These are phyloP conservation scores for Auricularia auricula-judae DNA, from an alignment of 768 basidiomycete species.

Conservation along the genomic window DNA sequence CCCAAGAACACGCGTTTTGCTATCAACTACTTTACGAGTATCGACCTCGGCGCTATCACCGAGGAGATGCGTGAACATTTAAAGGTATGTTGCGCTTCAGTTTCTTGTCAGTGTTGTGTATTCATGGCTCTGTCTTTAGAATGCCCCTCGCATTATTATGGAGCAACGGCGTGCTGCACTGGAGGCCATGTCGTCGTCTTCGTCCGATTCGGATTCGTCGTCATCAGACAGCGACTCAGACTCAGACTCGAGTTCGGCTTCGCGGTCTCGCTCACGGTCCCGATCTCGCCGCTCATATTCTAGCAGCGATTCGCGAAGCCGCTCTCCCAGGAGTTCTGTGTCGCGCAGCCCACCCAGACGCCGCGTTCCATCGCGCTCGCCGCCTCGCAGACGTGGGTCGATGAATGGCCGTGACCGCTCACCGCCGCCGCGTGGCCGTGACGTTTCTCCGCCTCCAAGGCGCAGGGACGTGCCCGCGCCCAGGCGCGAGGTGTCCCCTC, in stretches of 20 bases:
- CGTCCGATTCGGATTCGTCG: slow-evolving; percentile 27
- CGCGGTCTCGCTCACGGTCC: slow-evolving; percentile 7
- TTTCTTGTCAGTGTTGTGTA: background rate
- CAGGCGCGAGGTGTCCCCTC: slow-evolving; percentile 17
- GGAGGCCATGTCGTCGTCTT: slow-evolving; percentile 48
- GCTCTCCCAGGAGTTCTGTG: slow-evolving; percentile 10
- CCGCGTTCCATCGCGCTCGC: slow-evolving; percentile 5
- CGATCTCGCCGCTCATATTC: slow-evolving; percentile 5
- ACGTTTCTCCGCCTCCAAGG: slow-evolving; percentile 7
- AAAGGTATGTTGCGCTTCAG: slow-evolving; percentile 43
- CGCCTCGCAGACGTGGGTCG: background rate
- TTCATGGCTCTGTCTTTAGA: slow-evolving; percentile 34
- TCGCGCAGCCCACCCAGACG: background rate
- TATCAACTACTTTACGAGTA: slow-evolving; percentile 96
- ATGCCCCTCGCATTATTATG: slow-evolving; percentile 86
- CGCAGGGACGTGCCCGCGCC: slow-evolving; percentile 13
- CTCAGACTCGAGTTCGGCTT: slow-evolving; percentile 16
- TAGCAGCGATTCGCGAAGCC: background rate
- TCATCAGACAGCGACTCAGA: slow-evolving; percentile 29
- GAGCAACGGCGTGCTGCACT: slow-evolving; percentile 86
- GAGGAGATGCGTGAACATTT: slow-evolving; percentile 96
- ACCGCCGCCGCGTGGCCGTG: slow-evolving; percentile 10
- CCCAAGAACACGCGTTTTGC: slow-evolving; percentile 94
- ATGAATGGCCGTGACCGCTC: background rate
- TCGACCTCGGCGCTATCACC: slow-evolving; percentile 81